Conservation (phyloP, 305 asterid species). For the Solanum hybrid region DNA sequence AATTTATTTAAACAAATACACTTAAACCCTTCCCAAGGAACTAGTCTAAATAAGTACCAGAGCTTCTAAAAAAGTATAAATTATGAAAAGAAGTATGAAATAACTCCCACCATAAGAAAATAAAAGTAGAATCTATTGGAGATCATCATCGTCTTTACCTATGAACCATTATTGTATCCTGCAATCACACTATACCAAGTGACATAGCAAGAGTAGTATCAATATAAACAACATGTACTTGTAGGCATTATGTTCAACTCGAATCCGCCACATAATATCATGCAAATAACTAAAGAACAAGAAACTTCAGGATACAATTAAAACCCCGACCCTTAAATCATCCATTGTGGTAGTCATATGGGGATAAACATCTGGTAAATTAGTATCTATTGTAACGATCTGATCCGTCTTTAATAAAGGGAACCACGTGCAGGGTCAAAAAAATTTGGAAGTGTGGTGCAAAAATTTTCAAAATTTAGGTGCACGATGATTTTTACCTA, state of each 20-base stretch:
- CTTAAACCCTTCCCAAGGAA: background rate
- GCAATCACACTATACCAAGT: background rate
- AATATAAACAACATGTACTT: background rate
- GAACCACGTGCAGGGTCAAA: background rate
- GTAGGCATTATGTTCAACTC: background rate
- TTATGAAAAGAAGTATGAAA: background rate
- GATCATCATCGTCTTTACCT: background rate
- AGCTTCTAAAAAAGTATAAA: background rate
- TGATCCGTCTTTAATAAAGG: background rate
- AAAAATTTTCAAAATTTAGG: too few species aligned
- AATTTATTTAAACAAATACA: too few species aligned
- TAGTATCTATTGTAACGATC: background rate
- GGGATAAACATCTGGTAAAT: background rate
- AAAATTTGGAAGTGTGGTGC: background rate
- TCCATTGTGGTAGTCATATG: background rate
- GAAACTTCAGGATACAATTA: background rate
- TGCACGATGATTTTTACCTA: background rate
- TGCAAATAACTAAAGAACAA: too few species aligned
- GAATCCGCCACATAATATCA: background rate
- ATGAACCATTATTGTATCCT: background rate
- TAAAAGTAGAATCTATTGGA: background rate
- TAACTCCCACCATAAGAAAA: background rate
- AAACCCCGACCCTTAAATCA: background rate
- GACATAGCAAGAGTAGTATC: too few species aligned
- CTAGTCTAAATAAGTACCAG: background rate